These are phyloP conservation scores for Pyrenophora teres DNA, from an alignment of 2,329 filamentous ascomycete species.

Conservation along the genomic window DNA sequence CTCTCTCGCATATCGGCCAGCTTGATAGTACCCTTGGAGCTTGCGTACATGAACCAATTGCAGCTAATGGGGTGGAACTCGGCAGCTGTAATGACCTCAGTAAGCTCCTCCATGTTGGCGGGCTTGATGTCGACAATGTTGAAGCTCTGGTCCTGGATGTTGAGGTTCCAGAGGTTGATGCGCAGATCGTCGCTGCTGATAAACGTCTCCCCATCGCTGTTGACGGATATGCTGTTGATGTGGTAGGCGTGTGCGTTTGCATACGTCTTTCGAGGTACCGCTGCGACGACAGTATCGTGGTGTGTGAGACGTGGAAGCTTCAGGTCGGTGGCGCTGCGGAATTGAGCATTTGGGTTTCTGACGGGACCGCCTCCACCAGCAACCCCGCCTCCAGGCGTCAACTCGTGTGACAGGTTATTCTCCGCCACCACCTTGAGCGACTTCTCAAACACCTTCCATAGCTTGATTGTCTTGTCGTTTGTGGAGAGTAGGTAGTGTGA, in stretches of 20 bases:
- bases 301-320: constrained; percentile 96
- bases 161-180: constrained; percentile 98
- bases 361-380: constrained; percentile 78
- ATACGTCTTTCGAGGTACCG: constrained; percentile 93
- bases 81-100: constrained; percentile 96
- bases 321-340: constrained; percentile 79
- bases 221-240: constrained; percentile 99
- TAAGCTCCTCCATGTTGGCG: constrained; percentile 99
- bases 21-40: constrained; percentile 98
- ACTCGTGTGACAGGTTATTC: constrained; percentile 95
- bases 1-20: constrained; percentile 98
- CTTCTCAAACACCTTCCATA: constrained; percentile 99
- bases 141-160: constrained; percentile 99
- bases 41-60: constrained; percentile 99
- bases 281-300: constrained; percentile 96
- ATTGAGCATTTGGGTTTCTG: constrained; percentile 72
- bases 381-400: constrained; percentile 74
- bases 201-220: constrained; percentile 98
- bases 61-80: constrained; percentile 97
- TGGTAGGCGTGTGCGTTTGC: constrained; percentile 99
- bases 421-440: constrained; percentile 98
- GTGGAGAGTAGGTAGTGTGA: constrained; percentile 98
- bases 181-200: constrained; percentile 97
- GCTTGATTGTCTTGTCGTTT: constrained; percentile 99
- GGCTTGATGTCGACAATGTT: constrained; percentile 99